Base-by-base conservation (phyloP, 225 moss, liverwort and hornwort species). In the Straminergon stramineum region DNA sequence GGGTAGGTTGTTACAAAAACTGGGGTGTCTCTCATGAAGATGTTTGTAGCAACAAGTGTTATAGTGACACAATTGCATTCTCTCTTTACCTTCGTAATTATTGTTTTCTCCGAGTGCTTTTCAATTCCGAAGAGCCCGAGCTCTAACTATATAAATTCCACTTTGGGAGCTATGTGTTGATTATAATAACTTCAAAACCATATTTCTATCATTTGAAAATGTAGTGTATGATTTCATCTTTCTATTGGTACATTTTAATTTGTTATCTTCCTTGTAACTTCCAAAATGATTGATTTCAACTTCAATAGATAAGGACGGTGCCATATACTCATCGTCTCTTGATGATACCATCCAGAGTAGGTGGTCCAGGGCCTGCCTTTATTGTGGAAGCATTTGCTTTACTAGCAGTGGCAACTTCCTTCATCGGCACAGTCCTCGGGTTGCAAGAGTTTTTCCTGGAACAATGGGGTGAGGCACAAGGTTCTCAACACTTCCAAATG, bases 391-490 rank as follows among this genome's bases (percentile, higher is more conserved):
- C 75, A 19, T 95, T 95, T 84, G 85, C 92, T 52, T 82, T 95
- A 60, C 84, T 95, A 37, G 94, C 94, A 52, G 87, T 95, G 74
- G 90, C 95, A 41, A 95, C 95, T 58, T 95, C 95, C 56, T 94
- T 94, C 79, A 95, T 94, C 74, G 94, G 94, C 85, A 92, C 93
- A 57, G 92, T 93, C 28, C 78, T 95, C 55, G 95, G 95, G 24
- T 86, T 95, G 90, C 94, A 93, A 75, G 95, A 95, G 90, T 94
- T 95, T 84, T 82, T 93, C 17, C 83, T 94, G 83, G 95, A 95
- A 81, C 95, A 94, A 84, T 90, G 92, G 84, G 89, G 93, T 75
- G 90, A 92, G n/a, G 90, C 93, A 69, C 91, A 93, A 91, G 92
- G 91, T 89, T 82, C 63, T 53, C 75, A 67, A 70, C 21, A 19